These are phyloP conservation scores for Colletotrichum camelliae DNA, from an alignment of 2,329 filamentous ascomycete genomes.

Conservation along the genomic window DNA sequence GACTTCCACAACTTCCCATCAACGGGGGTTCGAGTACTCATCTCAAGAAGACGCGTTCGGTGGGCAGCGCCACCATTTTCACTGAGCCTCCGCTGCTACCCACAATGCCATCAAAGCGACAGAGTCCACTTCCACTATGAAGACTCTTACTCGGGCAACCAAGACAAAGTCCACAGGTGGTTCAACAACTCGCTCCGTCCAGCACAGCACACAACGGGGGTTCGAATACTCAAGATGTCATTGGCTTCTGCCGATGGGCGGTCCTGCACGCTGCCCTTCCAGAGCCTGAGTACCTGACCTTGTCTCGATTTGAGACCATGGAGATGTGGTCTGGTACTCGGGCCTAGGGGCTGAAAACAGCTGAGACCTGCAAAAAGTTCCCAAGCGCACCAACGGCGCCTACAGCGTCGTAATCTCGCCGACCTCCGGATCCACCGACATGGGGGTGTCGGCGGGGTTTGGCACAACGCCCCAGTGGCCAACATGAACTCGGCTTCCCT, in stretches of 20 bases:
- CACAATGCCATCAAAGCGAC: background rate
- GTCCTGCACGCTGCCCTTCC: fast-evolving
- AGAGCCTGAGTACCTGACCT: background rate
- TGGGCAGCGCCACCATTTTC: background rate
- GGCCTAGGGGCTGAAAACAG: fast-evolving
- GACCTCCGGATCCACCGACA: background rate
- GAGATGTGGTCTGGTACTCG: background rate
- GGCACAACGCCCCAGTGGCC: fast-evolving
- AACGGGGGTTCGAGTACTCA: background rate
- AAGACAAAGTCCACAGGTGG: background rate
- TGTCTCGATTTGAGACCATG: background rate
- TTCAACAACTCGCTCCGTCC: background rate
- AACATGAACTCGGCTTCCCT: fast-evolving
- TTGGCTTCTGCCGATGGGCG: background rate
- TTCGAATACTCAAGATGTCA: background rate
- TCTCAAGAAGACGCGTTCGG: background rate
- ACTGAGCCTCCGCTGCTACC: background rate
- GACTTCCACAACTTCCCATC: background rate
- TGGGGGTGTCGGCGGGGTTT: background rate
- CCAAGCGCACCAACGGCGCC: background rate
- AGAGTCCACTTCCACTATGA: background rate
- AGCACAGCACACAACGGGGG: background rate
- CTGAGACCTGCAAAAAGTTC: fast-evolving
- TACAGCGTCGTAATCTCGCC: background rate
- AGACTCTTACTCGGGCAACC: background rate